Evolutionary conservation across 2,329 filamentous ascomycete species (phyloP).

Genomic region (Paraphoma chrysanthemicola): DNA sequence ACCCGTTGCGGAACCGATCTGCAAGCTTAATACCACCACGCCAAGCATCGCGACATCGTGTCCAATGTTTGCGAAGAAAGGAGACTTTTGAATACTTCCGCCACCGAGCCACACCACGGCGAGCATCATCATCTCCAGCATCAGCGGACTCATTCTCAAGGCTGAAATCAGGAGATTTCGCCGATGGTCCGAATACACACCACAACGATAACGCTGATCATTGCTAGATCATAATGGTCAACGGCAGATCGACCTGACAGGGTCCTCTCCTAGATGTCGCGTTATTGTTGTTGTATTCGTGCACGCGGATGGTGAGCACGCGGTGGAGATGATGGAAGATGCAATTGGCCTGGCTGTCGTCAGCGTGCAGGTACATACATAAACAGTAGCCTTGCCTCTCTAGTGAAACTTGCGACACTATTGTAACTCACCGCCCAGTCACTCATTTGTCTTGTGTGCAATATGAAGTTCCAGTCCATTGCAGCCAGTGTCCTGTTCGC

Average conservation of each 20-base stretch:
- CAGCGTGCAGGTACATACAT: conserved; percentile 5
- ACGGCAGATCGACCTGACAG: not conserved
- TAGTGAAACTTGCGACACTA: not conserved
- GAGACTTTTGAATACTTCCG: not conserved
- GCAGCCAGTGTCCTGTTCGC: conserved; percentile 26
- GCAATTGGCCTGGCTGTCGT: not conserved
- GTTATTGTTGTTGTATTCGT: not conserved
- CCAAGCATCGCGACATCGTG: conserved; percentile 36
- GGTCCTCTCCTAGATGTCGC: not conserved
- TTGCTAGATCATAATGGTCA: not conserved
- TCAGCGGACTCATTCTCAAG: not conserved
- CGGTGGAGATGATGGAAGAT: conserved; percentile 5
- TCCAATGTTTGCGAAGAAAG: conserved; percentile 29
- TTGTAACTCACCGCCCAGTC: conserved; percentile 1
- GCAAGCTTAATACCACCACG: conserved; percentile 23
- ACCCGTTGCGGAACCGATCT: conserved; percentile 22
- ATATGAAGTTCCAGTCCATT: conserved; percentile 28
- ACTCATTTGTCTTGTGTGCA: conserved; percentile 14
- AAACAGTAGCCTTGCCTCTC: not conserved
- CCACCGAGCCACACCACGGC: conserved; percentile 1
- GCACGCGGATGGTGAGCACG: not conserved
- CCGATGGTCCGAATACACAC: not conserved
- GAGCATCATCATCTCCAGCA: conserved; percentile 8
- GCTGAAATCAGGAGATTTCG: not conserved
- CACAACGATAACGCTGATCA: not conserved